Evolutionary conservation across 352 stramenopile genomes (phyloP), one percentile per base, ranked within the genome.

Genomic region (Pythium phragmitis): DNA sequence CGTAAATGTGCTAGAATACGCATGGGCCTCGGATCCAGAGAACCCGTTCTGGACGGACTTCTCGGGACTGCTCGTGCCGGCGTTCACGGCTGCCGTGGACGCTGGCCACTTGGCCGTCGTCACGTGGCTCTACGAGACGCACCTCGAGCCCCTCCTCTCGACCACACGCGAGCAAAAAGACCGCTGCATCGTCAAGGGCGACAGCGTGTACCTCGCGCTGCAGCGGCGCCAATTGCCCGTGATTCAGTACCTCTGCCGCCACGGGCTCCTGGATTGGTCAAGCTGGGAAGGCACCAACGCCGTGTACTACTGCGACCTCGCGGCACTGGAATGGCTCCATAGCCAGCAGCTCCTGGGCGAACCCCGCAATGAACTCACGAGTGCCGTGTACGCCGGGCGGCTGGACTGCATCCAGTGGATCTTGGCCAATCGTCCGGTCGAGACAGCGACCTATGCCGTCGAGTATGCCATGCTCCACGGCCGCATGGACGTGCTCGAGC

Each of bases 31-130:
- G 8, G 62, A 62, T 30, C 52, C 45, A 23, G 13, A 33, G 0
- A 37, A 57, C 7, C 51, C 64, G 17, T 78, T 70, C 36, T 74
- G 77, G 41, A 67, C 66, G 7, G 63, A 68, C 26, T 21, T 67
- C 7, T 5, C 41, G 12, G 49, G 49, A 12, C 19, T 63, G 43
- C 36, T 65, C 26, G 47, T 49, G 26, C 61, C 61, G 17, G 61
- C 61, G 17, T 36, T 68, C n/a, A 39, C 17, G 23, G 61, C 61
- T 2, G 67, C 61, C 23, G 46, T 63, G 17, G 45, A 59, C 3
- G 33, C 28, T 17, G 56, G 57, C n/a, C 49, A 66, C 7, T 51
- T 73, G 17, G 16, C 47, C 2, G 52, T 48, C 4, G 19, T 73
- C 13, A 28, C 59, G 50, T 73, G 60, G 60, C 37, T 73, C 48